Percentiles rank a stretch among this genome's conserved stretches.
Evolutionary conservation across 1,139 yeast species (phyloP).

Genomic region (Geotrichum bryndzae): DNA sequence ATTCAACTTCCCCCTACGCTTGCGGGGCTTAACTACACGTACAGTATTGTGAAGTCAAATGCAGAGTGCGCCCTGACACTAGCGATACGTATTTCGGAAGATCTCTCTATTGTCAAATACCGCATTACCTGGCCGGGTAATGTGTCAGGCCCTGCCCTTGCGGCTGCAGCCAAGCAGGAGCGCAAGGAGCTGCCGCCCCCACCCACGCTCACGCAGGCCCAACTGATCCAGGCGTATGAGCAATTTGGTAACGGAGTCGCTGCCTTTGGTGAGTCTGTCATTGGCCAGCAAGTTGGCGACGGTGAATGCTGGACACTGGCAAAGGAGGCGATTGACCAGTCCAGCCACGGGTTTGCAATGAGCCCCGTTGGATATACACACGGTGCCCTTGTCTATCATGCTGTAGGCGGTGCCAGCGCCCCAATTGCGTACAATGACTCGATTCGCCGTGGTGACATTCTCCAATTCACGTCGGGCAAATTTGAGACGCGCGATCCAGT

Average conservation of each 20-base stretch:
- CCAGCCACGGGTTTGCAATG: slow-evolving; percentile 60
- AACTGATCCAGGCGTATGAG: slow-evolving; percentile 32
- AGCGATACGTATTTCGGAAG: slow-evolving; percentile 42
- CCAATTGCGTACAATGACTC: slow-evolving; percentile 28
- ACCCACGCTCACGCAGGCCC: slow-evolving; percentile 38
- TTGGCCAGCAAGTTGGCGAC: slow-evolving; percentile 53
- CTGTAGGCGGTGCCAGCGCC: slow-evolving; percentile 28
- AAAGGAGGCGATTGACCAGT: slow-evolving; percentile 52
- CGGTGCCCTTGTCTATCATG: slow-evolving; percentile 51
- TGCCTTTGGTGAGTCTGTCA: slow-evolving; percentile 53
- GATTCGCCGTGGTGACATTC: slow-evolving; percentile 43
- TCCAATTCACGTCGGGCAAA: slow-evolving; percentile 43
- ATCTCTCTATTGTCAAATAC: slow-evolving; percentile 46
- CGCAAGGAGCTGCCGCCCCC: slow-evolving; percentile 50
- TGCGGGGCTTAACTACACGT: slow-evolving; percentile 23
- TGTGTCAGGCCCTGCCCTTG: not conserved
- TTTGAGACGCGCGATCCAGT: slow-evolving; percentile 35
- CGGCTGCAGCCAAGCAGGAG: slow-evolving; percentile 31
- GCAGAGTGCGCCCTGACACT: slow-evolving; percentile 22
- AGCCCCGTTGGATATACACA: slow-evolving; percentile 50
- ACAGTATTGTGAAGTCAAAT: slow-evolving; percentile 20
- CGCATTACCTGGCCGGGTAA: slow-evolving; percentile 44
- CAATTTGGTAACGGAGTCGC: slow-evolving; percentile 47
- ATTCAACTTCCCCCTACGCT: slow-evolving; percentile 27
- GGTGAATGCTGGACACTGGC: slow-evolving; percentile 84